phyloP scores from a whole-genome alignment of 805 yeast species.

The Saccharomycopsis oosterbeekiorum region DNA sequence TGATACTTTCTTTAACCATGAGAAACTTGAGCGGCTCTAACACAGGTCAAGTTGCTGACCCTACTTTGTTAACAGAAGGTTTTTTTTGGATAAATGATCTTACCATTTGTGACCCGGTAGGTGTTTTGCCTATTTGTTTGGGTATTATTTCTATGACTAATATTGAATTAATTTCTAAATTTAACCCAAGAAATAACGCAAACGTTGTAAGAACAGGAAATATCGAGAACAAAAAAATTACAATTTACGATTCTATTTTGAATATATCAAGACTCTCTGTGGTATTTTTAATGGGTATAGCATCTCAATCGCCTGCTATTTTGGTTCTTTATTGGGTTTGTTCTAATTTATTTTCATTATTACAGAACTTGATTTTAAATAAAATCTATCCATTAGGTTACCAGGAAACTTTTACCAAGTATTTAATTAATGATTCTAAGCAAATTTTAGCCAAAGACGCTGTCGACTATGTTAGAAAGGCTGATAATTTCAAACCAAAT shows the following conservation, averaged over 20 bases:
- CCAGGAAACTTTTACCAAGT: not conserved
- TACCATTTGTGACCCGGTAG: slow-evolving; percentile 49
- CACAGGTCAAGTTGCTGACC: slow-evolving; percentile 32
- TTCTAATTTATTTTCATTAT: slow-evolving; percentile 65
- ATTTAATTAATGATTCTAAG: not conserved
- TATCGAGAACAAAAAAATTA: slow-evolving; percentile 29
- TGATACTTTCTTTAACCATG: slow-evolving; percentile 64
- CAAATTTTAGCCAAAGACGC: not conserved
- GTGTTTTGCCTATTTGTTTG: slow-evolving; percentile 56
- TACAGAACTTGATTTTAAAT: slow-evolving; percentile 57
- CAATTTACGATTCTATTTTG: slow-evolving; percentile 52
- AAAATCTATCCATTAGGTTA: not conserved
- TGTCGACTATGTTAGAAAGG: not conserved
- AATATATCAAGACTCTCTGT: slow-evolving; percentile 67
- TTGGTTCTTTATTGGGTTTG: slow-evolving; percentile 84
- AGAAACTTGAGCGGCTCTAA: slow-evolving; percentile 59
- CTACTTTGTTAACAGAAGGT: slow-evolving; percentile 42
- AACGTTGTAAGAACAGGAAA: not conserved
- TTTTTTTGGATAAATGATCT: slow-evolving; percentile 54
- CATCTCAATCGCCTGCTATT: slow-evolving; percentile 81
- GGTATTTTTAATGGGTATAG: slow-evolving; percentile 70
- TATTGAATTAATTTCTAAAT: slow-evolving; percentile 50
- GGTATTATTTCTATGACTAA: slow-evolving; percentile 68
- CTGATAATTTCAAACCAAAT: not conserved
- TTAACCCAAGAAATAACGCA: slow-evolving; percentile 16